Percentiles rank a stretch among this genome's conserved stretches.
phyloP scores from a whole-genome alignment of 306 rosid genomes.

The Dryas alaskensis region DNA sequence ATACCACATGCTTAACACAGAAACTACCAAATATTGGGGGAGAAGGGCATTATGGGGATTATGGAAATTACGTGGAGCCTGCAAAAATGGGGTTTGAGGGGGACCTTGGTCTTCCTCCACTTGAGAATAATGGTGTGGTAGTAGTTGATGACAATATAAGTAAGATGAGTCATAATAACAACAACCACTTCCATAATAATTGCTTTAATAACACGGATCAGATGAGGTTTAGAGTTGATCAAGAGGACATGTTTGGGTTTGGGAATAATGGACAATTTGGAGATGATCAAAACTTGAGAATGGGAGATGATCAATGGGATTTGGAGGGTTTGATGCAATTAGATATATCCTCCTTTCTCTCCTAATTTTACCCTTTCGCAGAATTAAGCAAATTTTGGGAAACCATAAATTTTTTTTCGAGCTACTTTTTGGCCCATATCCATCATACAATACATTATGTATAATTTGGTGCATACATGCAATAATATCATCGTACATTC shows the following conservation, averaged over 20 bases:
- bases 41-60: slow-evolving; percentile 34
- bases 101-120: slow-evolving; percentile 57
- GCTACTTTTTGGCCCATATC: too few species aligned
- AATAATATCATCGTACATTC: not conserved
- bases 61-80: slow-evolving; percentile 43
- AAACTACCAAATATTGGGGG: slow-evolving; percentile 30
- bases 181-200: slow-evolving; percentile 55
- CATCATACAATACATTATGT: too few species aligned
- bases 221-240: slow-evolving; percentile 38
- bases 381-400: slow-evolving; percentile 11
- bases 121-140: slow-evolving; percentile 38
- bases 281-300: slow-evolving; percentile 56
- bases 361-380: slow-evolving; percentile 14
- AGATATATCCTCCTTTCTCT: slow-evolving; percentile 67
- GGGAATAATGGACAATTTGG: slow-evolving; percentile 36
- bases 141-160: slow-evolving; percentile 35
- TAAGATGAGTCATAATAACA: not conserved
- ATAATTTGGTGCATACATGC: not conserved
- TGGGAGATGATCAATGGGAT: slow-evolving; percentile 77
- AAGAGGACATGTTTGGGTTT: slow-evolving; percentile 45
- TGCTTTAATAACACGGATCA: slow-evolving; percentile 51
- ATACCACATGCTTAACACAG: slow-evolving; percentile 46
- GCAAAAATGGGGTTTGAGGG: slow-evolving; percentile 48
- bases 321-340: slow-evolving; percentile 76
- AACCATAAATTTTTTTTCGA: not conserved